Evolutionary conservation across 345 rosid genomes (phyloP), one percentile per base, ranked within the genome.

Genomic region (Pugionium dolabratum): DNA sequence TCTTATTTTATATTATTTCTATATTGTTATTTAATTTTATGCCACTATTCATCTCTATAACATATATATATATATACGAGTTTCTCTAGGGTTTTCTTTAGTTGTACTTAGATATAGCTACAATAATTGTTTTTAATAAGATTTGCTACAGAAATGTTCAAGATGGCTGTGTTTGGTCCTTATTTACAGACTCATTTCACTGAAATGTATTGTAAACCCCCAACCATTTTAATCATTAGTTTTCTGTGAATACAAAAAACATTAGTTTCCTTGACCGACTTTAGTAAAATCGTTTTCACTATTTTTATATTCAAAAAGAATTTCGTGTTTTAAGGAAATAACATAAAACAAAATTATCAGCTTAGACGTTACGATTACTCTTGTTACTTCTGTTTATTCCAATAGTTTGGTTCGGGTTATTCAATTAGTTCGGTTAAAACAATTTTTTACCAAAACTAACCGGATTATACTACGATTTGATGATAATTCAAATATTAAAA

Each of bases 21-120:
- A 42, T 59, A 58, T 58, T 51, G 47, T 59, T 36, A 36, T 18
- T 18, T 18, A 18, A 18, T 18, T 66, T 51, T 60, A 57, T 73
- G 67, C 60, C 77, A 66, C 55, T 74, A 75, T 68, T 70, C 18
- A 18, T 18, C 18, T 18, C 18, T 18, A 18, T n/a, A n/a, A n/a
- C n/a, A n/a, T n/a, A n/a, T n/a, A n/a, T n/a, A n/a, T n/a, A n/a
- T 18, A 18, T 18, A 18, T 18, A 18, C 18, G 18, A 18, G 18
- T 18, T 18, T 18, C 18, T 18, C 18, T 18, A 18, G 49, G 67
- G 25, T 37, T 50, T 51, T 18, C 69, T 52, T n/a, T 47, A 54
- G 35, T 48, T 71, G 52, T 71, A 46, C 51, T 62, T 46, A 46
- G 53, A 62, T 70, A 28, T 37, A 37, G 57, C 43, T 37, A 46